Evolutionary conservation across 2,329 filamentous ascomycete species (phyloP).

Genomic region (Talaromyces sp.): DNA sequence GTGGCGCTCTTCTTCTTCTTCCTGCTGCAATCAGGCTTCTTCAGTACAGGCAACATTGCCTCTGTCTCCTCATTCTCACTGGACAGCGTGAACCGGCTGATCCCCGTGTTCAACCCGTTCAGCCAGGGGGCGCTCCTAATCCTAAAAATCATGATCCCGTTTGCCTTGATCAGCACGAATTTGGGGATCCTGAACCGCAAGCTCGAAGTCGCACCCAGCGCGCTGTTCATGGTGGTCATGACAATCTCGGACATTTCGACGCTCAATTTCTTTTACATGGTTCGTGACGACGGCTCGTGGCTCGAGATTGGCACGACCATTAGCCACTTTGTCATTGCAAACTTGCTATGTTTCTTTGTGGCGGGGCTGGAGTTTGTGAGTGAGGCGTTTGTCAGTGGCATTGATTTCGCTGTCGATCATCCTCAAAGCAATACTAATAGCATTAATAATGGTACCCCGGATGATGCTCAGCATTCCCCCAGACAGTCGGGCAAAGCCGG

Average conservation of each 20-base stretch:
- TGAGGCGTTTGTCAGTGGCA: slow-evolving; percentile 73
- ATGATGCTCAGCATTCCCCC: not conserved
- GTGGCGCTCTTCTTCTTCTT: slow-evolving; percentile 94
- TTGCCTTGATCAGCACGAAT: slow-evolving; percentile 86
- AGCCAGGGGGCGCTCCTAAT: slow-evolving; percentile 82
- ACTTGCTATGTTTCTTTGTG: slow-evolving; percentile 83
- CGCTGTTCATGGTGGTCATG: slow-evolving; percentile 93
- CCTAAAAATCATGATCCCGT: slow-evolving; percentile 88
- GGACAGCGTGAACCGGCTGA: slow-evolving; percentile 79
- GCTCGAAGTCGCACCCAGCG: slow-evolving; percentile 78
- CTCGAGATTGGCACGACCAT: slow-evolving; percentile 96
- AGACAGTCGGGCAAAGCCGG: not conserved
- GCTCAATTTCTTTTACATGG: slow-evolving; percentile 95
- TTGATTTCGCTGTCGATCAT: slow-evolving; percentile 50
- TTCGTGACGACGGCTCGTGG: slow-evolving; percentile 95
- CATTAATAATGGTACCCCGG: not conserved
- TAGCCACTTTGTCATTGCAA: slow-evolving; percentile 91
- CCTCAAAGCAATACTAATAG: not conserved
- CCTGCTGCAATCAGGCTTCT: slow-evolving; percentile 91
- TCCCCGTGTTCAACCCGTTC: slow-evolving; percentile 92
- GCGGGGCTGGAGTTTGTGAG: slow-evolving; percentile 81
- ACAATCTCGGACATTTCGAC: slow-evolving; percentile 87
- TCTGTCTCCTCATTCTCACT: slow-evolving; percentile 91
- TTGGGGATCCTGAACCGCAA: slow-evolving; percentile 86
- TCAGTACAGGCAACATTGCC: slow-evolving; percentile 93